A percentile compares a stretch with the other conserved stretches of the same genome.
These are phyloP conservation scores for Geranium incanum DNA, from an alignment of 441 rosid species.

Conservation along the genomic window DNA sequence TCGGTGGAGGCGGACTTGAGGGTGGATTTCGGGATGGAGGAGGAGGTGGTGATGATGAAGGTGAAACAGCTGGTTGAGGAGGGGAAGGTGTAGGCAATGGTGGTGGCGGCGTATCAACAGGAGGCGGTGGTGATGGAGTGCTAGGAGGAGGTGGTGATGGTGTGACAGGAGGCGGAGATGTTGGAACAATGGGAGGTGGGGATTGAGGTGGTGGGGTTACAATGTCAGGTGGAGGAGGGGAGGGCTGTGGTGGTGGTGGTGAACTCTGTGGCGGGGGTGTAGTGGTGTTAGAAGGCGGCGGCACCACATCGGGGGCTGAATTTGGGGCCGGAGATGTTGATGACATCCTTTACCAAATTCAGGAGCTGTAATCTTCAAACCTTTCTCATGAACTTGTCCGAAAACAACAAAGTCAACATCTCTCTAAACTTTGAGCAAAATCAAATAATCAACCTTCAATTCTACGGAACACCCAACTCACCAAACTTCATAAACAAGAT, in stretches of 20 bases:
- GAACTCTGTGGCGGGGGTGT: constrained; percentile 20
- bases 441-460: constrained; percentile 8
- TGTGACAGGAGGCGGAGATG: constrained; percentile 28
- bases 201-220: constrained; percentile 43
- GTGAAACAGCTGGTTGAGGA: constrained; percentile 22
- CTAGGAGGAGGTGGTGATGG: constrained; percentile 1
- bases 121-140: constrained; percentile 20
- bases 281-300: constrained; percentile 30
- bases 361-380: neutral
- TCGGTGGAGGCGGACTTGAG: constrained; percentile 27
- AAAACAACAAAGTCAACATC: neutral
- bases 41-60: constrained; percentile 28
- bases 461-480: neutral
- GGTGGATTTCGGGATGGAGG: constrained; percentile 28
- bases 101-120: constrained; percentile 21
- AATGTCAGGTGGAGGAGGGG: constrained; percentile 33
- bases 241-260: constrained; percentile 29
- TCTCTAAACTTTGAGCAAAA: constrained; percentile 7
- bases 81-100: constrained; percentile 24
- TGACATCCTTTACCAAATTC: constrained; percentile 24
- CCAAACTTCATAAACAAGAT: neutral
- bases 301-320: constrained; percentile 38
- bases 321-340: constrained; percentile 32
- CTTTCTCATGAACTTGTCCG: neutral
- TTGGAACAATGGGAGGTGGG: constrained; percentile 1